phyloP scores from a whole-genome alignment of 352 stramenopile genomes.

The Globisporangium takayamanum region DNA sequence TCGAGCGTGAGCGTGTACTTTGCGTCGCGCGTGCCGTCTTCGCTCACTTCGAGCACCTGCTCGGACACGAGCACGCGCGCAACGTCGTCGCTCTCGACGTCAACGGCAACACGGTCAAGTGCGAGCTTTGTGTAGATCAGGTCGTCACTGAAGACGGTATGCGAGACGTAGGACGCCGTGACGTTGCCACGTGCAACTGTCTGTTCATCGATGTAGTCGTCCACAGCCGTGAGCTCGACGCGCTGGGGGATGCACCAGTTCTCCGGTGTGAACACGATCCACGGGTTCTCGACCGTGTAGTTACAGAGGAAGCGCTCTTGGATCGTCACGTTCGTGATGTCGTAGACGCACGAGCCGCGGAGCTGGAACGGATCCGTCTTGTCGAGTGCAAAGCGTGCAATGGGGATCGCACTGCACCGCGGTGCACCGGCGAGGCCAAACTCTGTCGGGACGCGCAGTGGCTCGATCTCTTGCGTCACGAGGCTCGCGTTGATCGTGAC shows the following conservation, averaged over 20 bases:
- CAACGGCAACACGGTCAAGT: slow-evolving; percentile 31
- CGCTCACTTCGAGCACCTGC: slow-evolving; percentile 40
- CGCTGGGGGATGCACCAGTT: slow-evolving; percentile 64
- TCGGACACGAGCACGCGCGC: slow-evolving; percentile 56
- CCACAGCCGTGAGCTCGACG: slow-evolving; percentile 37
- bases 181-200: slow-evolving; percentile 31
- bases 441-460: slow-evolving; percentile 45
- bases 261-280: slow-evolving; percentile 60
- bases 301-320: slow-evolving; percentile 79
- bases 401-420: slow-evolving; percentile 44
- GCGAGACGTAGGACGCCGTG: slow-evolving; percentile 56
- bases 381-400: slow-evolving; percentile 38
- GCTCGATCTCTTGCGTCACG: slow-evolving; percentile 60
- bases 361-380: slow-evolving; percentile 39
- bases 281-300: slow-evolving; percentile 63
- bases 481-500: slow-evolving; percentile 51
- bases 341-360: slow-evolving; percentile 58
- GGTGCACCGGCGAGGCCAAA: slow-evolving; percentile 32
- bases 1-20: slow-evolving; percentile 47
- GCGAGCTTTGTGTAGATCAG: slow-evolving; percentile 43
- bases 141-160: slow-evolving; percentile 61
- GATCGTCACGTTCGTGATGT: slow-evolving; percentile 44
- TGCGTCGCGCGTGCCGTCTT: slow-evolving; percentile 35
- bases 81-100: slow-evolving; percentile 57
- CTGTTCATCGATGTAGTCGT: slow-evolving; percentile 58